Percentiles rank a stretch among this genome's conserved stretches.
phyloP scores from a whole-genome alignment of 495 filamentous ascomycete genomes.

The Endocarpon pusillum region DNA sequence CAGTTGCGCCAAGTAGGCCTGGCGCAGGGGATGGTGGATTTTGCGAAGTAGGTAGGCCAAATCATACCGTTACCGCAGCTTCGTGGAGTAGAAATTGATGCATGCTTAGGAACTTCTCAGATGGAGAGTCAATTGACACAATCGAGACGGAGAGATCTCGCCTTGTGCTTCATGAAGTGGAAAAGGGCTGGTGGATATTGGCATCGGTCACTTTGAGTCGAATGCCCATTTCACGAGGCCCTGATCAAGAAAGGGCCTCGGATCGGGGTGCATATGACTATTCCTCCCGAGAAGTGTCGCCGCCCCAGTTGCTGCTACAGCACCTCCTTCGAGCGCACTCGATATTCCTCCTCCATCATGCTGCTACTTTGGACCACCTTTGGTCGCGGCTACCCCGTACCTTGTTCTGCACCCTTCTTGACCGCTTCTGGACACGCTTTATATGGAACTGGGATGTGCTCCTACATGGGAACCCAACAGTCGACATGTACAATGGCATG shows the following conservation, averaged over 20 bases:
- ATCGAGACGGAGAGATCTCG: slow-evolving; percentile 82
- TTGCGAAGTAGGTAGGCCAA: slow-evolving; percentile 43
- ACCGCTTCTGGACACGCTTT: slow-evolving; percentile 72
- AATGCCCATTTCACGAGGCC: slow-evolving; percentile 17
- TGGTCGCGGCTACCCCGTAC: slow-evolving; percentile 41
- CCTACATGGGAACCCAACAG: slow-evolving; percentile 71
- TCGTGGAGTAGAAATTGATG: slow-evolving; percentile 3
- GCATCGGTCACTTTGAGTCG: slow-evolving; percentile 69
- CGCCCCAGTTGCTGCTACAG: slow-evolving; percentile 57
- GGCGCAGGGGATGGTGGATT: slow-evolving; percentile 92
- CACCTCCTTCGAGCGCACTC: slow-evolving; percentile 71
- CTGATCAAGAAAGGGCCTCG: slow-evolving; percentile 10
- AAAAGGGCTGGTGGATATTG: slow-evolving; percentile 87
- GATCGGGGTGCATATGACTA: slow-evolving; percentile 38
- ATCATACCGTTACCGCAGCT: not conserved
- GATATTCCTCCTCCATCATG: slow-evolving; percentile 78
- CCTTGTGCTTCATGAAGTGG: slow-evolving; percentile 69
- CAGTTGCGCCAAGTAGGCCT: slow-evolving; percentile 84
- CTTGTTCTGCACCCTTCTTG: slow-evolving; percentile 46
- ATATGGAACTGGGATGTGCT: slow-evolving; percentile 75
- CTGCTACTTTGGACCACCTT: slow-evolving; percentile 44
- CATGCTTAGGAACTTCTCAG: slow-evolving; percentile 55
- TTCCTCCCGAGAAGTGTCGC: slow-evolving; percentile 74
- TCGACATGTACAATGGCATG: slow-evolving; percentile 61
- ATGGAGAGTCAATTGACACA: slow-evolving; percentile 55